Conservation (phyloP, 2,329 filamentous ascomycete genomes). For the Davidsoniella eucalypti region DNA sequence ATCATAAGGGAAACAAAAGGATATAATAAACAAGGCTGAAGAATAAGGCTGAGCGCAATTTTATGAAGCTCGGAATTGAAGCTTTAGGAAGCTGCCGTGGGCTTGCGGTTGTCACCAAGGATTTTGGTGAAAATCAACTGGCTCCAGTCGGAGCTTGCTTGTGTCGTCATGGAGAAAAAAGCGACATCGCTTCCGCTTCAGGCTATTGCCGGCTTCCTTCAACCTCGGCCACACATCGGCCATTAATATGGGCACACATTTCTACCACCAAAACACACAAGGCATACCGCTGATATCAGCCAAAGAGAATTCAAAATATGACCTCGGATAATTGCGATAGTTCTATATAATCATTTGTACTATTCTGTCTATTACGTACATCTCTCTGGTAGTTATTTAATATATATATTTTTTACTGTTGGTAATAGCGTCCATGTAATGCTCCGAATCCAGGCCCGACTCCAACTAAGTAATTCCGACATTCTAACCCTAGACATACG, state of each 20-base stretch:
- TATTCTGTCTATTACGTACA: no score
- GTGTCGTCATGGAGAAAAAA: conserved; percentile 11
- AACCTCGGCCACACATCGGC: conserved; percentile 5
- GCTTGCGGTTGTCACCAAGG: neutral
- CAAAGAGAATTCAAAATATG: no score
- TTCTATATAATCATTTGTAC: no score
- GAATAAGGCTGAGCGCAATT: neutral
- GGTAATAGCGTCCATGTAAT: no score
- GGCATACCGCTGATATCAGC: no score
- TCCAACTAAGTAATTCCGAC: no score
- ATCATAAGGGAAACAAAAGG: neutral
- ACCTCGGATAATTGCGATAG: no score
- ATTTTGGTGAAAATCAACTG: neutral
- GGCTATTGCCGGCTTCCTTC: conserved; percentile 8
- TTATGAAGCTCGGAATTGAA: neutral
- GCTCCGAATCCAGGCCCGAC: no score
- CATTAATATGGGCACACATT: conserved; percentile 7
- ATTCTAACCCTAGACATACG: no score
- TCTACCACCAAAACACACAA: neutral
- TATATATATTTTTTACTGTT: no score
- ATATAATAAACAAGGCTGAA: neutral
- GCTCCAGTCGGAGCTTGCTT: neutral
- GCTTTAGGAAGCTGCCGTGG: neutral
- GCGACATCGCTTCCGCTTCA: conserved; percentile 11
- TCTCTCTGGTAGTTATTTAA: no score